These are phyloP conservation scores for Wickerhamomyces alni DNA, from an alignment of 805 yeast genomes.

Conservation along the genomic window DNA sequence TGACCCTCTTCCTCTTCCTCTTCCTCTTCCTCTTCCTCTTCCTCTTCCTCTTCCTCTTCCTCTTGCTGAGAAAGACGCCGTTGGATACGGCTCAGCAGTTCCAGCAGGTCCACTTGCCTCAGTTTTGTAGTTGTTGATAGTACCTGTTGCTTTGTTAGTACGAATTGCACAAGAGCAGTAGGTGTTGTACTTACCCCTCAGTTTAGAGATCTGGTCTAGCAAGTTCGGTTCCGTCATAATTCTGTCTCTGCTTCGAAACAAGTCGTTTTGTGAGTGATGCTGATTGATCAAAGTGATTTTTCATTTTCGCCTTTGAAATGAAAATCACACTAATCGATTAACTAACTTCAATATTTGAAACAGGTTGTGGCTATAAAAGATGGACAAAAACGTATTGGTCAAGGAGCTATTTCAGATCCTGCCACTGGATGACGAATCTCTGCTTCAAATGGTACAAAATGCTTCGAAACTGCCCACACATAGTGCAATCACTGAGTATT, in stretches of 20 bases:
- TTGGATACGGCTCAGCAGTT: slow-evolving; percentile 6
- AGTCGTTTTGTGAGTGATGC: not conserved
- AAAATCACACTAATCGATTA: no score
- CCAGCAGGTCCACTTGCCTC: slow-evolving; percentile 4
- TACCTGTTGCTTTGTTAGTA: slow-evolving; percentile 7
- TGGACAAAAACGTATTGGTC: slow-evolving; percentile 5
- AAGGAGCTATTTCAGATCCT: slow-evolving; percentile 28
- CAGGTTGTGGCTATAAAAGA: not conserved
- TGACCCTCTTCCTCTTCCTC: slow-evolving; percentile 15
- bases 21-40: slow-evolving; percentile 3
- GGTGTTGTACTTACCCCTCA: slow-evolving; percentile 14
- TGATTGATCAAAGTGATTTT: not conserved
- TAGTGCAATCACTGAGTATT: slow-evolving; percentile 44
- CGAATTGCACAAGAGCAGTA: no score
- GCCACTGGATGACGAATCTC: slow-evolving; percentile 54
- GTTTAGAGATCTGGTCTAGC: slow-evolving; percentile 14
- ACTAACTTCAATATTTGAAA: no score
- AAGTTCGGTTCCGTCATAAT: slow-evolving; percentile 2
- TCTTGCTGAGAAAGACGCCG: not conserved
- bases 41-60: not conserved
- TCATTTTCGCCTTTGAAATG: not conserved
- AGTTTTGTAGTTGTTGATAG: slow-evolving; percentile 13
- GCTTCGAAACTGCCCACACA: slow-evolving; percentile 41
- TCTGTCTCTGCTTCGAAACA: not conserved
- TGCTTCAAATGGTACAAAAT: slow-evolving; percentile 49